A percentile compares a stretch with the other conserved stretches of the same genome.
Evolutionary conservation across 2,329 filamentous ascomycete genomes (phyloP).

Genomic region (Ophiocordyceps australis): DNA sequence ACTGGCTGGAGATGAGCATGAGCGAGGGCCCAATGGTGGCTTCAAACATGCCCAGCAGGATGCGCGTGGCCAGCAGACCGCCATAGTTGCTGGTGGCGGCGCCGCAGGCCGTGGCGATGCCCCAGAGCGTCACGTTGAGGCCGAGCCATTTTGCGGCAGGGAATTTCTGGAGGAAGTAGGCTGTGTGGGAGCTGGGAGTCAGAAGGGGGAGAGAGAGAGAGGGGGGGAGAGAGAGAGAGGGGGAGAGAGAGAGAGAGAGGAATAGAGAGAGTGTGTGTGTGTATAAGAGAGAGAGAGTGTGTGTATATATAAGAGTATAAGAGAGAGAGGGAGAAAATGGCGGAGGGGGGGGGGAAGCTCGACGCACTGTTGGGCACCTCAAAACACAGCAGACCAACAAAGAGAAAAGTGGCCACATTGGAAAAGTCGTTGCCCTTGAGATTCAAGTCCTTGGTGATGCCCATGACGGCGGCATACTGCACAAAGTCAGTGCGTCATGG

Average conservation of each 20-base stretch:
- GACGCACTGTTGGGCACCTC: conserved; percentile 38
- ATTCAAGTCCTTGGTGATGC: conserved; percentile 30
- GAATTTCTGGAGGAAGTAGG: conserved; percentile 38
- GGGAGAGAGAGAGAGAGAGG: too few relatives aligned
- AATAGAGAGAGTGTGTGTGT: too few relatives aligned
- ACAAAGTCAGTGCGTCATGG: background rate
- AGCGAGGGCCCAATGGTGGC: conserved; percentile 40
- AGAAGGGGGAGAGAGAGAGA: too few relatives aligned
- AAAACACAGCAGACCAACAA: conserved; percentile 39
- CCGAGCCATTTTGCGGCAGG: conserved; percentile 44
- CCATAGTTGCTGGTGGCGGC: conserved; percentile 34
- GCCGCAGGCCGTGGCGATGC: conserved; percentile 32
- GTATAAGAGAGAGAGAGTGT: too few relatives aligned
- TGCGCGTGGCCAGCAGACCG: conserved; percentile 32
- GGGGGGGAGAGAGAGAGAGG: too few relatives aligned
- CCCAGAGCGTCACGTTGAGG: conserved; percentile 39
- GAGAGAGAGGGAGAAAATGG: too few relatives aligned
- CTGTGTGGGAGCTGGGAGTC: conserved; percentile 10
- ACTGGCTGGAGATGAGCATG: conserved; percentile 41
- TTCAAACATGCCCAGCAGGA: conserved; percentile 43
- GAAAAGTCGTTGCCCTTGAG: conserved; percentile 42
- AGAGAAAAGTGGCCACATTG: conserved; percentile 42
- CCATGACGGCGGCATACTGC: conserved; percentile 50
- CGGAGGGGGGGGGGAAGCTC: too few relatives aligned
- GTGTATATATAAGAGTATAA: too few relatives aligned